phyloP scores from a whole-genome alignment of 2,329 filamentous ascomycete species.

The Neofusicoccum parvum region DNA sequence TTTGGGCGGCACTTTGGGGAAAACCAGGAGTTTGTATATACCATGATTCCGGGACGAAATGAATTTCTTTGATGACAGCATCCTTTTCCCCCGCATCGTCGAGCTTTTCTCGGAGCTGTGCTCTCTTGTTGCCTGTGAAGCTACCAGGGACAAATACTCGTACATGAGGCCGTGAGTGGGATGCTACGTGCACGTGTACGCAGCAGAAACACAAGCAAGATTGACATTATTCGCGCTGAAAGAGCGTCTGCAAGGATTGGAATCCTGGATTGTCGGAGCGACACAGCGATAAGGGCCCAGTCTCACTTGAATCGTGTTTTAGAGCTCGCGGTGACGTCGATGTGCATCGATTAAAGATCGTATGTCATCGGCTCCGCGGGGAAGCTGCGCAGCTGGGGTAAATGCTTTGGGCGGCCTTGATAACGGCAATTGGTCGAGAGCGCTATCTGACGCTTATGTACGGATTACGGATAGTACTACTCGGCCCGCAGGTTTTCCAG shows the following conservation, averaged over 20 bases:
- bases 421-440: too few species aligned
- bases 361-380: too few species aligned
- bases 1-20: neutral
- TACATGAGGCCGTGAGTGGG: too few species aligned
- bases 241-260: neutral
- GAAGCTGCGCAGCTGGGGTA: too few species aligned
- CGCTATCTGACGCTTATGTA: too few species aligned
- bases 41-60: conserved; percentile 16
- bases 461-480: too few species aligned
- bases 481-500: too few species aligned
- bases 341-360: neutral
- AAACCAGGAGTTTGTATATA: conserved; percentile 17
- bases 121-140: too few species aligned
- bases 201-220: neutral
- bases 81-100: neutral
- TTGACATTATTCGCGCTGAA: neutral
- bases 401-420: too few species aligned
- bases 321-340: neutral
- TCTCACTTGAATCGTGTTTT: neutral
- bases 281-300: neutral
- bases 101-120: too few species aligned
- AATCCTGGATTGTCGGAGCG: neutral
- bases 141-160: too few species aligned
- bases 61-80: neutral
- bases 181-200: too few species aligned